Evolutionary conservation across 2,329 filamentous ascomycete species (phyloP).

Genomic region (Fusarium graminum): DNA sequence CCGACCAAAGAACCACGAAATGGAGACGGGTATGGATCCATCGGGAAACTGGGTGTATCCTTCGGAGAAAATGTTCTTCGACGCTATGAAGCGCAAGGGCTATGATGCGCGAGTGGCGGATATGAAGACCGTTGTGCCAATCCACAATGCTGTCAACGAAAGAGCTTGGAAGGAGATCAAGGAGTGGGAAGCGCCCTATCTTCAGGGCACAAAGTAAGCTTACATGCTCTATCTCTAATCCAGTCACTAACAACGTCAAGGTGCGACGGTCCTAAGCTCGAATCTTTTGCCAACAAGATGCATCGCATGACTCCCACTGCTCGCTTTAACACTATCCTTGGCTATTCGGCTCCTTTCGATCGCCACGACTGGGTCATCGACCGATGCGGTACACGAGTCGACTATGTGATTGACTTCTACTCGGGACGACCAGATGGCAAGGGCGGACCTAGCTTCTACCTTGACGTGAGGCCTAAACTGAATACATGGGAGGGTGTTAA

Average conservation of each 20-base stretch:
- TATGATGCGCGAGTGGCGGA: slow-evolving; percentile 78
- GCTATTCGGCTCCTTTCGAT: slow-evolving; percentile 94
- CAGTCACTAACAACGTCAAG: slow-evolving; percentile 43
- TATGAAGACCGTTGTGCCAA: slow-evolving; percentile 93
- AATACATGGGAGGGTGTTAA: slow-evolving; percentile 76
- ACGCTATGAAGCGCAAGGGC: slow-evolving; percentile 93
- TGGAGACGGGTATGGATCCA: slow-evolving; percentile 78
- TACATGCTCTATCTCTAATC: rapidly evolving
- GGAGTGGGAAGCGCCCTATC: slow-evolving; percentile 83
- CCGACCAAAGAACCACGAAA: slow-evolving; percentile 76
- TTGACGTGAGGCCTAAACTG: slow-evolving; percentile 77
- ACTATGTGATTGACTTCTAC: slow-evolving; percentile 99
- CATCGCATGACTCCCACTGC: slow-evolving; percentile 83
- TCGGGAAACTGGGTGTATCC: slow-evolving; percentile 98
- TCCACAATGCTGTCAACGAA: slow-evolving; percentile 99
- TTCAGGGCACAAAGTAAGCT: slow-evolving; percentile 67
- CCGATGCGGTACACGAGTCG: slow-evolving; percentile 84
- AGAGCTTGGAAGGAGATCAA: slow-evolving; percentile 93
- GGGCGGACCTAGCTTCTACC: slow-evolving; percentile 70
- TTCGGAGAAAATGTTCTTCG: slow-evolving; percentile 97
- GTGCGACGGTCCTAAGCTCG: slow-evolving; percentile 82
- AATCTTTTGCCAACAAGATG: slow-evolving; percentile 83
- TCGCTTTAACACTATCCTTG: slow-evolving; percentile 82
- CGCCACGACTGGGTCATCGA: slow-evolving; percentile 98
- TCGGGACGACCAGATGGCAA: slow-evolving; percentile 69